Percentiles rank a stretch among this genome's conserved stretches.
These are phyloP conservation scores for Diplocarpon mali DNA, from an alignment of 2,329 filamentous ascomycete genomes.

Conservation along the genomic window DNA sequence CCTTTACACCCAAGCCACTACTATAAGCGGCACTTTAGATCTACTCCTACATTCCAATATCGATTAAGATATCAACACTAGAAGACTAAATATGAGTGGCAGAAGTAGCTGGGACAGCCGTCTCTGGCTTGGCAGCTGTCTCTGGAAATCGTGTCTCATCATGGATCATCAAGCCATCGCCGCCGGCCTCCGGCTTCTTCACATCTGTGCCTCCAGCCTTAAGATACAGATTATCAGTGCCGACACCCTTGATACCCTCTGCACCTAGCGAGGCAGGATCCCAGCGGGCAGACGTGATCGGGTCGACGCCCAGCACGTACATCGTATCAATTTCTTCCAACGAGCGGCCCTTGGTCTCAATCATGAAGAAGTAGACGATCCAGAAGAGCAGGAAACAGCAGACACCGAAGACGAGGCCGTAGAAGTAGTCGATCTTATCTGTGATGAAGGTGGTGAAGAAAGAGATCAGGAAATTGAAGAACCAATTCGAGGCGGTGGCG, in stretches of 20 bases:
- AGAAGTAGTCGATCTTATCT: constrained; percentile 46
- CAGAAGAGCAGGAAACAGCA: constrained; percentile 53
- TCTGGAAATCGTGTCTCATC: constrained; percentile 7
- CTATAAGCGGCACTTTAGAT: too few relatives aligned
- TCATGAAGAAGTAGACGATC: constrained; percentile 70
- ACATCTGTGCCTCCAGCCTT: constrained; percentile 6
- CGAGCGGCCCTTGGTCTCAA: constrained; percentile 60
- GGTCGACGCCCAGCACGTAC: constrained; percentile 47
- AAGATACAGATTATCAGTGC: constrained; percentile 9
- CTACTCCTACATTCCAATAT: too few relatives aligned
- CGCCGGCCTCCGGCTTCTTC: too few relatives aligned
- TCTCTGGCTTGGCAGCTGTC: not conserved
- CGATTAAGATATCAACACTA: too few relatives aligned
- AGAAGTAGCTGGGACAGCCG: too few relatives aligned
- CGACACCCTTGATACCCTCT: constrained; percentile 10
- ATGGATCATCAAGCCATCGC: constrained; percentile 15
- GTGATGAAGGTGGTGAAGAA: constrained; percentile 77
- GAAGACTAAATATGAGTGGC: too few relatives aligned
- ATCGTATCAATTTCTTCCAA: constrained; percentile 74
- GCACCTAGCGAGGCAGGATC: constrained; percentile 8
- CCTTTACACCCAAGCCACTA: too few relatives aligned
- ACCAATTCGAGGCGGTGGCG: constrained; percentile 52
- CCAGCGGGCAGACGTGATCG: constrained; percentile 28
- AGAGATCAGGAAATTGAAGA: constrained; percentile 58
- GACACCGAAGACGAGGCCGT: constrained; percentile 64